Evolutionary conservation across 495 filamentous ascomycete genomes (phyloP).

Genomic region (Neurospora sublineolata): DNA sequence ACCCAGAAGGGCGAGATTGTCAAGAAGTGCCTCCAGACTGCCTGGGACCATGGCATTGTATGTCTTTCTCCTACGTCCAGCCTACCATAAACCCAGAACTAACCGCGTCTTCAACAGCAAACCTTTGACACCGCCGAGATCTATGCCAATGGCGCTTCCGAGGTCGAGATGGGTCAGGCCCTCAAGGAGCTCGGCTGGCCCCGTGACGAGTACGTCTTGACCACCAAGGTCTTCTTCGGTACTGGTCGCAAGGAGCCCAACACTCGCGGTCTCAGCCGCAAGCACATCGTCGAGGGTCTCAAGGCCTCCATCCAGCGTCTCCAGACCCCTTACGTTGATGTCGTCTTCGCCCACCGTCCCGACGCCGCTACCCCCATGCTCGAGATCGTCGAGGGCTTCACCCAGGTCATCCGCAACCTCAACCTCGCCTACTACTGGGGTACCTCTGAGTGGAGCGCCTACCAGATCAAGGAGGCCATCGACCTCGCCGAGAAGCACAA

Average conservation of each 20-base stretch:
- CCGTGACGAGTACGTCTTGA: slow-evolving; percentile 71
- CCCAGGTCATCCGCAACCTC: slow-evolving; percentile 62
- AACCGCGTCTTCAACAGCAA: slow-evolving; percentile 14
- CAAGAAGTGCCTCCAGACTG: slow-evolving; percentile 32
- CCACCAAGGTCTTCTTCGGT: slow-evolving; percentile 55
- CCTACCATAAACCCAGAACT: background rate
- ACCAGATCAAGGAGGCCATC: slow-evolving; percentile 69
- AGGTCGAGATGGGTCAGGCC: slow-evolving; percentile 63
- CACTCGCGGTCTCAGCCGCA: slow-evolving; percentile 67
- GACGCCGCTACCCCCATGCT: slow-evolving; percentile 78
- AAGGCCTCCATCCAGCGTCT: slow-evolving; percentile 56
- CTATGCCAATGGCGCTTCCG: slow-evolving; percentile 57
- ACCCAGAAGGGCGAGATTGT: slow-evolving; percentile 33
- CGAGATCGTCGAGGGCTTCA: slow-evolving; percentile 77
- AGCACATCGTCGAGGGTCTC: slow-evolving; percentile 49
- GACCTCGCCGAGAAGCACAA: slow-evolving; percentile 59
- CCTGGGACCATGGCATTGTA: slow-evolving; percentile 43
- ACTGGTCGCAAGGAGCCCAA: slow-evolving; percentile 37
- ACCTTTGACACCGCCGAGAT: slow-evolving; percentile 53
- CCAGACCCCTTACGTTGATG: slow-evolving; percentile 63
- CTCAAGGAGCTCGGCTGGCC: slow-evolving; percentile 61
- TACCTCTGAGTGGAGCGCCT: slow-evolving; percentile 75
- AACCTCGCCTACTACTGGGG: slow-evolving; percentile 81
- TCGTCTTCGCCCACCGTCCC: slow-evolving; percentile 77
- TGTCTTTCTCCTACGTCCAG: background rate